Percentiles rank a stretch among this genome's conserved stretches.
Evolutionary conservation across 2,329 filamentous ascomycete genomes (phyloP).

Genomic region (Dactylellina cionopaga): DNA sequence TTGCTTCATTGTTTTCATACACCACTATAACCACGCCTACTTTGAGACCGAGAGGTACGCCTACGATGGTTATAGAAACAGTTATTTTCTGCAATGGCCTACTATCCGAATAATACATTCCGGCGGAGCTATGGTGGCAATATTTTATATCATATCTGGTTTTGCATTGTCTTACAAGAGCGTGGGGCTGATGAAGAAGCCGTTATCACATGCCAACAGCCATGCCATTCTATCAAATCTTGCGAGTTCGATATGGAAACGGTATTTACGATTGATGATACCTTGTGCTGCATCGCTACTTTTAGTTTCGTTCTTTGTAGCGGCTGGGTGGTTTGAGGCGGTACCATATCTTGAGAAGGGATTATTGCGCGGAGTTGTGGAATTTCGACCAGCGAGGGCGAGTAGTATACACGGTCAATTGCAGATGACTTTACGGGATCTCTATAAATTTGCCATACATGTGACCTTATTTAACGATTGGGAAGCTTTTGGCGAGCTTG

Average conservation of each 20-base stretch:
- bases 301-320: slow-evolving; percentile 14
- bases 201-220: not conserved
- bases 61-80: slow-evolving; percentile 4
- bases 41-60: slow-evolving; percentile 8
- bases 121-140: slow-evolving; percentile 32
- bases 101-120: slow-evolving; percentile 30
- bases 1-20: slow-evolving; percentile 35
- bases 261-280: slow-evolving; percentile 25
- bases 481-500: not conserved
- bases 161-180: slow-evolving; percentile 34
- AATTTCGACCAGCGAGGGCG: not conserved
- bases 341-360: not conserved
- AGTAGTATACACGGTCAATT: not conserved
- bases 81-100: slow-evolving; percentile 14
- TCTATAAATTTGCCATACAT: not conserved
- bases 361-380: not conserved
- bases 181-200: not conserved
- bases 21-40: slow-evolving; percentile 26
- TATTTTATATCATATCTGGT: slow-evolving; percentile 42
- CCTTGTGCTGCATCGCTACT: slow-evolving; percentile 27
- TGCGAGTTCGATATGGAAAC: slow-evolving; percentile 29
- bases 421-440: not conserved
- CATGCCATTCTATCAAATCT: slow-evolving; percentile 19
- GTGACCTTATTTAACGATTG: not conserved
- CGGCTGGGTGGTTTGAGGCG: not conserved